A percentile compares a stretch with the other conserved stretches of the same genome.
These are phyloP conservation scores for Blastomyces percursus DNA, from an alignment of 2,329 filamentous ascomycete genomes.

Conservation along the genomic window DNA sequence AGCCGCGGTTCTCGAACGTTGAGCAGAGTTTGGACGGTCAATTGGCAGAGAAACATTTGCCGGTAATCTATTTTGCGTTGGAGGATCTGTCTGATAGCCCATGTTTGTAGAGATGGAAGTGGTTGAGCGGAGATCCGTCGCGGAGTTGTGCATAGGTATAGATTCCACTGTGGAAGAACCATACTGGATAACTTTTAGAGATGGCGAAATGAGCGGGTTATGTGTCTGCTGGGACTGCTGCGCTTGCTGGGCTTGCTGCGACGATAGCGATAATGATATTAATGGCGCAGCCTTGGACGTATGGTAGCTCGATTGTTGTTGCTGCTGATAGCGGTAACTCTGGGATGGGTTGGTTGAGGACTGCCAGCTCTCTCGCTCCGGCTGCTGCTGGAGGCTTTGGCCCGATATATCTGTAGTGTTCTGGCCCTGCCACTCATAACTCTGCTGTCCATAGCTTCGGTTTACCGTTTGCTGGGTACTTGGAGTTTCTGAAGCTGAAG, in stretches of 20 bases:
- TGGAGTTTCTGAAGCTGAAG: constrained; percentile 2
- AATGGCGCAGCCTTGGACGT: not conserved
- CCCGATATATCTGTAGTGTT: constrained; percentile 2
- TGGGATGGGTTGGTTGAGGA: constrained; percentile 3
- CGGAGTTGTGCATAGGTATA: not conserved
- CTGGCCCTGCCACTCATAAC: constrained; percentile 10
- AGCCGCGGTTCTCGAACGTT: constrained; percentile 10
- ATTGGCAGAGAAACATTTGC: not conserved
- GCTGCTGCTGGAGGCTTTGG: constrained; percentile 2
- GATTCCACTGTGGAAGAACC: not conserved
- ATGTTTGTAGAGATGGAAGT: not conserved
- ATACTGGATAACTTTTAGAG: not conserved
- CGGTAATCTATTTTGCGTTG: not conserved
- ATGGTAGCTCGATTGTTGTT: constrained; percentile 9
- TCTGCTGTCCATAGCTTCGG: constrained; percentile 9
- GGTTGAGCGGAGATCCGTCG: not conserved
- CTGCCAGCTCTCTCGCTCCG: constrained; percentile 8
- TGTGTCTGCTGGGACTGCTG: constrained; percentile 3
- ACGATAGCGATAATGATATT: not conserved
- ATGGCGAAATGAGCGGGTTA: not conserved
- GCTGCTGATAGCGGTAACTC: constrained; percentile 7
- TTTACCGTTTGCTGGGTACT: constrained; percentile 5
- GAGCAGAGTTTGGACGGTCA: constrained; percentile 10
- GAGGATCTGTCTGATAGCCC: not conserved
- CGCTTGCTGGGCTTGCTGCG: constrained; percentile 5